Conservation (phyloP, 495 filamentous ascomycete species). For the Annulohypoxylon nitens region DNA sequence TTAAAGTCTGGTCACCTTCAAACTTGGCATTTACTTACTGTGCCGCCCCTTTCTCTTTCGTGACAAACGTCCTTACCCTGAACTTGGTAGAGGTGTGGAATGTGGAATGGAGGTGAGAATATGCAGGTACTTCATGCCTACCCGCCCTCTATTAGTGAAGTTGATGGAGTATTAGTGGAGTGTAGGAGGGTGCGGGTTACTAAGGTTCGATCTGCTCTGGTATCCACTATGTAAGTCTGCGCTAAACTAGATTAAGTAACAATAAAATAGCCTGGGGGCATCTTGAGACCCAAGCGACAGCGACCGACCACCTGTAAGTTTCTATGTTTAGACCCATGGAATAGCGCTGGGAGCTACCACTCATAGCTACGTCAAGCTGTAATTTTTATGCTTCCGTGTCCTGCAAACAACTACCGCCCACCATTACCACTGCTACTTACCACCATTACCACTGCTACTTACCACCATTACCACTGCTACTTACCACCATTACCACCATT, state of each 20-base stretch:
- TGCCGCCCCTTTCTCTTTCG: neutral
- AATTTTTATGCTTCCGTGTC: neutral
- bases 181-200: neutral
- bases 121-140: constrained; percentile 3
- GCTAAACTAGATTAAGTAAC: constrained; percentile 26
- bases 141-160: neutral
- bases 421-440: neutral
- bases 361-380: constrained; percentile 1
- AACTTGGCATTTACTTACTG: neutral
- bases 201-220: neutral
- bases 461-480: neutral
- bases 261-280: neutral
- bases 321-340: constrained; percentile 14
- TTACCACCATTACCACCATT: neutral
- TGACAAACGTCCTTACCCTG: neutral
- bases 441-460: neutral
- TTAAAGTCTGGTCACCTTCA: neutral
- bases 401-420: neutral
- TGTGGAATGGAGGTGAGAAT: constrained; percentile 8
- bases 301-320: constrained; percentile 22
- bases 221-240: neutral
- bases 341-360: neutral
- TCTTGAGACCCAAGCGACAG: neutral
- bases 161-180: neutral
- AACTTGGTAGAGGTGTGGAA: neutral